Base-by-base conservation (phyloP, 2,329 filamentous ascomycete species). In the Fusarium xylarioides region DNA sequence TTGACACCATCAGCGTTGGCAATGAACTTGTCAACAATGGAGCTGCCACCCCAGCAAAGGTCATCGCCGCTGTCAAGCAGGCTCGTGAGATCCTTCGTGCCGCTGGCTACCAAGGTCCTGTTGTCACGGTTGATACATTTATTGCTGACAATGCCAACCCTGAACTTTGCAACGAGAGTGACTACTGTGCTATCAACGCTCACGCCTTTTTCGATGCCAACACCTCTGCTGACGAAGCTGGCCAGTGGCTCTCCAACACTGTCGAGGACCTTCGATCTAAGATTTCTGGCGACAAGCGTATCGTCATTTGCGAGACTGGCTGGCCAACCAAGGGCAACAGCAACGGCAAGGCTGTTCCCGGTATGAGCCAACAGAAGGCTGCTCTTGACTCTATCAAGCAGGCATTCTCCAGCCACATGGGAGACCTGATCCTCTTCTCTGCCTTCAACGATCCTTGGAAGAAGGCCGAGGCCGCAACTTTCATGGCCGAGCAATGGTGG, bases 371-470 rank as follows among this genome's bases (percentile, higher is more conserved):
- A 73, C 94, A 97, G 81, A 79, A 84, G 16, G 80, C 81, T 28
- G 94, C 94, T 16, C 81, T 97, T 40, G 80, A 83, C 11, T 91
- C 91, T 30, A 88, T 97, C 77, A 89, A 88, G 80, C 77, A 79
- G 42, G 84, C 85, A 5, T 94, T 94, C 79, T 77, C 83, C 19
- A 79, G 81, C 54, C 87, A 83, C 55, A 80, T 83, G 2, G 79
- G 80, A 7, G 82, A 90, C 61, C 77, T 95, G 47, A 88, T 95
- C 73, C 84, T 97, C 28, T 95, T 96, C 83, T 92, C 91, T 34
- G 91, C 93, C 7, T 95, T 91, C 83, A 92, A 97, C 81, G 92
- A 94, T 70, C 77, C 86, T 56, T 97, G 94, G 94, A 97, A 97
- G 86, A 80, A 83, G 44, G 88, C 92, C 74, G 86, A 84, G 59